Percentiles rank a stretch among this genome's conserved stretches.
These are phyloP conservation scores for Colletotrichum salicis DNA, from an alignment of 2,329 filamentous ascomycete species.

Conservation along the genomic window DNA sequence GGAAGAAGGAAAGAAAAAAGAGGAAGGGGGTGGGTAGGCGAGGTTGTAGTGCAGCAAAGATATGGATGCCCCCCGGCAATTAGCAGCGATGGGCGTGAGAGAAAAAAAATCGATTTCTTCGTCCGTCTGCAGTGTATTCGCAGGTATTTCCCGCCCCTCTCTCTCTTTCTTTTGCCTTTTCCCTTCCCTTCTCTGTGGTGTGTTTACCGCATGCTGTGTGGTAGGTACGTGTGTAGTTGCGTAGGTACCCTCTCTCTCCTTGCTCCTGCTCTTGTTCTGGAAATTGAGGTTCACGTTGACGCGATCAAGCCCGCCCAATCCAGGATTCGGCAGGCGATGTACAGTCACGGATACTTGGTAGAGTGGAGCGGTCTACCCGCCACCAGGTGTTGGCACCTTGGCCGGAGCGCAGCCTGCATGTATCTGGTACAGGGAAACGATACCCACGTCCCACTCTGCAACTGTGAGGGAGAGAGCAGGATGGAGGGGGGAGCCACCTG, in stretches of 20 bases:
- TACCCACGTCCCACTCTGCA: not conserved
- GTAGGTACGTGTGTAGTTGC: not conserved
- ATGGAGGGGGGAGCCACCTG: conserved; percentile 8
- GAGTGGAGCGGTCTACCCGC: conserved; percentile 6
- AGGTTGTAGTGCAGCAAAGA: conserved; percentile 21
- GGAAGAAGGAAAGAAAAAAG: conserved; percentile 13
- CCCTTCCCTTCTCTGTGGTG: not conserved
- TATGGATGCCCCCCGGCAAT: conserved; percentile 24
- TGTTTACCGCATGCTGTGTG: not conserved
- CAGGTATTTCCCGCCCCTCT: not conserved
- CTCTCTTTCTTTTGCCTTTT: not conserved
- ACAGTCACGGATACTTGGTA: conserved; percentile 22
- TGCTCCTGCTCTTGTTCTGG: conserved; percentile 24
- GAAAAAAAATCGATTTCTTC: conserved; percentile 10
- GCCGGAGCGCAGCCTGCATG: conserved; percentile 21
- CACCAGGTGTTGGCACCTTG: conserved; percentile 9
- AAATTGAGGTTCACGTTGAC: conserved; percentile 35
- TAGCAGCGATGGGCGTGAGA: not conserved
- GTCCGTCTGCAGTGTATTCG: not conserved
- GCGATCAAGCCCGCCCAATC: conserved; percentile 31
- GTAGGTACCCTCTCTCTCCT: not conserved
- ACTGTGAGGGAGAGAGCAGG: not conserved
- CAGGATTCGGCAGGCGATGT: conserved; percentile 27
- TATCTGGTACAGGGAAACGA: conserved; percentile 9
- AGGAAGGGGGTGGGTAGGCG: conserved; percentile 13